phyloP scores from a whole-genome alignment of 345 rosid genomes.

The Pistacia integerrima region DNA sequence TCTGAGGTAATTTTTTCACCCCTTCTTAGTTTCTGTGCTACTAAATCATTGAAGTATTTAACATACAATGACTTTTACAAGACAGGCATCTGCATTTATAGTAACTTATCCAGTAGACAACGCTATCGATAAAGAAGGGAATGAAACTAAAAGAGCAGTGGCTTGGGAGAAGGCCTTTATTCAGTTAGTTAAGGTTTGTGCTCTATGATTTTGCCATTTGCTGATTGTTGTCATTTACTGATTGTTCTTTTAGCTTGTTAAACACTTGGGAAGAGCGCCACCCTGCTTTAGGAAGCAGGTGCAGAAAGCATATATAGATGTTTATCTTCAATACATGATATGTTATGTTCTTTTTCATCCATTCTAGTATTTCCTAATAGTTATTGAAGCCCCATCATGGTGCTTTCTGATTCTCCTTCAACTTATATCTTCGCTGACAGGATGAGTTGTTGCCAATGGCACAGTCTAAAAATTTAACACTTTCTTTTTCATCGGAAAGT shows the following conservation, averaged over 20 bases:
- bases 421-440: constrained; percentile 43
- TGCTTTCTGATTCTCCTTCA: neutral
- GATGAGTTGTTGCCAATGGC: constrained; percentile 83
- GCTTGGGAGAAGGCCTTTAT: constrained; percentile 99
- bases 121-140: constrained; percentile 60
- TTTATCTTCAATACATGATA: constrained; percentile 5
- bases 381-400: neutral
- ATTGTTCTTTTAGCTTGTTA: constrained; percentile 10
- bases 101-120: constrained; percentile 96
- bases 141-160: constrained; percentile 67
- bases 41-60: constrained; percentile 16
- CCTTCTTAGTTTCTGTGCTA: constrained; percentile 15
- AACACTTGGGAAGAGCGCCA: neutral
- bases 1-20: constrained; percentile 62
- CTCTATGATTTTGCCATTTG: constrained; percentile 9
- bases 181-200: constrained; percentile 75
- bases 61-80: constrained; percentile 27
- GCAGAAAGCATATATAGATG: neutral
- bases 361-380: neutral
- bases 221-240: constrained; percentile 9
- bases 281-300: constrained; percentile 7
- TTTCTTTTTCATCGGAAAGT: constrained; percentile 93
- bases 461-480: constrained; percentile 67
- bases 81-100: constrained; percentile 93
- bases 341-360: neutral